Conservation (phyloP, 2,329 filamentous ascomycete species). For the Ophiocordyceps camponoti-leonardi region DNA sequence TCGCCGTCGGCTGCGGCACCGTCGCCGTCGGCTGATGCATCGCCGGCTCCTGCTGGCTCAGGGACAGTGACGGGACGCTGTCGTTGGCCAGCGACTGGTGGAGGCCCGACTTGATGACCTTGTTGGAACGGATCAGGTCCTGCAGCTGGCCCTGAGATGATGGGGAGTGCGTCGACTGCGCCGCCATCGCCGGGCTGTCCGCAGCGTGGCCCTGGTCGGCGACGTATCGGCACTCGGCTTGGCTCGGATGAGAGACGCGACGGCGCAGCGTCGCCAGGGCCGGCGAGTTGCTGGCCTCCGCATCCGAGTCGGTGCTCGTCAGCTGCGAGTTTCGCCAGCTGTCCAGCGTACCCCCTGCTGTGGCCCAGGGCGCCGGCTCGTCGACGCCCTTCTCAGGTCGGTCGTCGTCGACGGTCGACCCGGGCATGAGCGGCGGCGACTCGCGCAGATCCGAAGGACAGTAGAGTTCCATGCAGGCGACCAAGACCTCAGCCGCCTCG, state of each 20-base stretch:
- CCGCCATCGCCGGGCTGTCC: constrained; percentile 49
- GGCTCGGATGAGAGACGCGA: constrained; percentile 30
- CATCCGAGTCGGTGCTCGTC: constrained; percentile 25
- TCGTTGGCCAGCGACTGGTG: constrained; percentile 39
- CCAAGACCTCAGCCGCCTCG: constrained; percentile 63
- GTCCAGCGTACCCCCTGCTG: constrained; percentile 19
- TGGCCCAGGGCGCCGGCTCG: constrained; percentile 23
- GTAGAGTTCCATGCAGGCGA: constrained; percentile 60
- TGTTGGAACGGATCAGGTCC: constrained; percentile 43
- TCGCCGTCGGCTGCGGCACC: constrained; percentile 11
- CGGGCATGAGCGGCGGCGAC: constrained; percentile 6
- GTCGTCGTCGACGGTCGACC: constrained; percentile 6
- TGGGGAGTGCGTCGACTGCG: constrained; percentile 26
- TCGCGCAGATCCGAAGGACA: constrained; percentile 9
- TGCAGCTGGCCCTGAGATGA: constrained; percentile 39
- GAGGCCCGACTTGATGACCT: constrained; percentile 35
- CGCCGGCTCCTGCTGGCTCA: constrained; percentile 29
- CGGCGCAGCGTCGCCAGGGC: constrained; percentile 18
- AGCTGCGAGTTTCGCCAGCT: constrained; percentile 37
- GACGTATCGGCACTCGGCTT: constrained; percentile 30
- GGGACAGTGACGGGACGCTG: constrained; percentile 34
- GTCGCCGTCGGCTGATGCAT: constrained; percentile 1
- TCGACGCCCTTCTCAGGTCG: constrained; percentile 15
- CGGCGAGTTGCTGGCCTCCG: constrained; percentile 19
- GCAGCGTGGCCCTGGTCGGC: constrained; percentile 18